phyloP scores from a whole-genome alignment of 345 rosid species.

The Citrus sp. region DNA sequence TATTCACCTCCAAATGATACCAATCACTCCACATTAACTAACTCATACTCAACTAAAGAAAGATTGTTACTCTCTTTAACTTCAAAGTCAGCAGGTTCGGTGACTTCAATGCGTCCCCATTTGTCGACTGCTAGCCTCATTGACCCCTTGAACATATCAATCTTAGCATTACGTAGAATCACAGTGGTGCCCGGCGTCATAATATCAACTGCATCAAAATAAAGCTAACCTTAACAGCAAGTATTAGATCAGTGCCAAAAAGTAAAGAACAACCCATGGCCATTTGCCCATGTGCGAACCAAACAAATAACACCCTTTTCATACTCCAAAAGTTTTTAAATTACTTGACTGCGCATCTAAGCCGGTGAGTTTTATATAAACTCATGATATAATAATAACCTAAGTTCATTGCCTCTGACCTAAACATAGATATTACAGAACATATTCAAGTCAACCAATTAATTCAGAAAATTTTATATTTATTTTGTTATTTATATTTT shows the following conservation, averaged over 20 bases:
- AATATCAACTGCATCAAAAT: slow-evolving; percentile 54
- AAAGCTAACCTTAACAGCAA: background rate
- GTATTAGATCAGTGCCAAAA: too few species aligned
- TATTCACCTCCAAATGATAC: slow-evolving; percentile 30
- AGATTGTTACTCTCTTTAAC: slow-evolving; percentile 80
- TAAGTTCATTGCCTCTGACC: background rate
- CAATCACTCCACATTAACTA: slow-evolving; percentile 65
- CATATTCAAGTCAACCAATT: background rate
- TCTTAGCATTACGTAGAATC: slow-evolving; percentile 84
- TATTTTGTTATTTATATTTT: too few species aligned
- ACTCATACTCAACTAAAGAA: slow-evolving; percentile 83
- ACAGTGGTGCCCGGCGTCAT: slow-evolving; percentile 67
- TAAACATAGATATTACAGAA: too few species aligned
- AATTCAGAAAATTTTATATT: too few species aligned
- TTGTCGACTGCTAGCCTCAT: slow-evolving; percentile 98
- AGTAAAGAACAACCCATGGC: too few species aligned
- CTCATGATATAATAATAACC: background rate
- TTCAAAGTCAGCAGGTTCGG: slow-evolving; percentile 59
- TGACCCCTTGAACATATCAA: slow-evolving; percentile 95
- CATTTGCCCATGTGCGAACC: too few species aligned
- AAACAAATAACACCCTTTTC: background rate
- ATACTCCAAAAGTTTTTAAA: background rate
- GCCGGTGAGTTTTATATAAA: too few species aligned
- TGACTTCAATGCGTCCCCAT: slow-evolving; percentile 87
- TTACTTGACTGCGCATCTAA: too few species aligned